Evolutionary conservation across 768 basidiomycete genomes (phyloP).

Genomic region (Tylopilus sp.): DNA sequence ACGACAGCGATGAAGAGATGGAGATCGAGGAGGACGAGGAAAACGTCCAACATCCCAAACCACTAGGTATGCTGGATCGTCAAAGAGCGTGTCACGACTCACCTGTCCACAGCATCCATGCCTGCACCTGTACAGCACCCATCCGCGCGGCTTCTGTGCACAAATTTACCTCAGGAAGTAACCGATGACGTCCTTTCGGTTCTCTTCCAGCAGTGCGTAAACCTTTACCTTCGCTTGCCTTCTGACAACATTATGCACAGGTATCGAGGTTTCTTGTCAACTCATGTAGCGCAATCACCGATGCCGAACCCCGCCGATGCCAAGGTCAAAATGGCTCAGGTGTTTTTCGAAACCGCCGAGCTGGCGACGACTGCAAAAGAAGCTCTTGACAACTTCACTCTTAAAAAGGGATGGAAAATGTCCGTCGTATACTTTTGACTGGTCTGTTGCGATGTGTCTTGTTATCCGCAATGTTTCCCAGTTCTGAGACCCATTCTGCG

Average conservation of each 20-base stretch:
- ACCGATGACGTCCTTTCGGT: slow-evolving; percentile 83
- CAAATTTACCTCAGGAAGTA: slow-evolving; percentile 88
- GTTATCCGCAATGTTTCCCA: slow-evolving; percentile 5
- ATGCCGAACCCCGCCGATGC: slow-evolving; percentile 61
- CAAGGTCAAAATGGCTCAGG: slow-evolving; percentile 77
- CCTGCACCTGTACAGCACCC: slow-evolving; percentile 52
- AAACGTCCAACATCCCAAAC: slow-evolving; percentile 36
- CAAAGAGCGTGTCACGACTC: slow-evolving; percentile 4
- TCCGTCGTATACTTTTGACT: slow-evolving; percentile 61
- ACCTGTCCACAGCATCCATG: slow-evolving; percentile 31
- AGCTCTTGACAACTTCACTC: slow-evolving; percentile 78
- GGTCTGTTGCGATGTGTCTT: slow-evolving; percentile 13
- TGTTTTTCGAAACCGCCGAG: slow-evolving; percentile 71
- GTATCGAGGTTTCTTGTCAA: slow-evolving; percentile 77
- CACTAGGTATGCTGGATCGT: slow-evolving; percentile 44
- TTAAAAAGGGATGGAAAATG: slow-evolving; percentile 88
- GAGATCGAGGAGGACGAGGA: slow-evolving; percentile 92
- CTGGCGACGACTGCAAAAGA: slow-evolving; percentile 76
- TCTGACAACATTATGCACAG: slow-evolving; percentile 37
- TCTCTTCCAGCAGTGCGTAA: slow-evolving; percentile 85
- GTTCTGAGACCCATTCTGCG: slow-evolving; percentile 33
- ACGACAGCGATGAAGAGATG: slow-evolving; percentile 79
- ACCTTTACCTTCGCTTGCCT: neutral
- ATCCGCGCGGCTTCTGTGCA: slow-evolving; percentile 65
- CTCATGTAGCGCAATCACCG: slow-evolving; percentile 67